Percentiles rank a stretch among this genome's conserved stretches.
Conservation (phyloP, 1,284 basidiomycete genomes). For the Apiotrichum siamense region DNA sequence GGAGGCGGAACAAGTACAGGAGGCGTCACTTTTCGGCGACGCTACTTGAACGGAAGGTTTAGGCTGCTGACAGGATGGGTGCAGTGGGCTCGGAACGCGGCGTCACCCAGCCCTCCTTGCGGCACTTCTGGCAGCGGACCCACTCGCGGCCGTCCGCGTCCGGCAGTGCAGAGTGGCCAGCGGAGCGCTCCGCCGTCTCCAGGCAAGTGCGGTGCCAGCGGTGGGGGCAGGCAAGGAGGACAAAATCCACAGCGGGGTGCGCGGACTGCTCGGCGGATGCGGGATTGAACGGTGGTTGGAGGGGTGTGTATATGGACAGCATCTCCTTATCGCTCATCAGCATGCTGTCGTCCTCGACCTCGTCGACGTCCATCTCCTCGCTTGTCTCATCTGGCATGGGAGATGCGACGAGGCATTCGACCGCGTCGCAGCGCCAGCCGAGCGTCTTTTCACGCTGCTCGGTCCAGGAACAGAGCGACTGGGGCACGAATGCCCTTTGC, state of each 20-base stretch:
- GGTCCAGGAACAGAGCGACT: constrained; percentile 36
- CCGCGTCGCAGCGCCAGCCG: constrained; percentile 42
- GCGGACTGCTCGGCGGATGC: neutral
- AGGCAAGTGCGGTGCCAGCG: constrained; percentile 37
- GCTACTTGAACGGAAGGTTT: neutral
- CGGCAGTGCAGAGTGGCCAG: constrained; percentile 15
- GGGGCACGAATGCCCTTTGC: constrained; percentile 8
- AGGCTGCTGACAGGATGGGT: neutral
- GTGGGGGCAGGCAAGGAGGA: constrained; percentile 31
- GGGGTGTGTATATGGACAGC: constrained; percentile 28
- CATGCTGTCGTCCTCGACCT: constrained; percentile 2
- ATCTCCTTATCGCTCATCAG: constrained; percentile 25
- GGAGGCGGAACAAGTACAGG: no score
- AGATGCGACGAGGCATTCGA: constrained; percentile 31
- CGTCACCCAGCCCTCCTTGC: constrained; percentile 37
- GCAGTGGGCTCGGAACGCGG: neutral
- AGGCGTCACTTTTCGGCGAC: no score
- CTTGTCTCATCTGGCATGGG: constrained; percentile 16
- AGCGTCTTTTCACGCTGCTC: constrained; percentile 30
- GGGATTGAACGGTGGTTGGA: constrained; percentile 15
- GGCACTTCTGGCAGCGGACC: constrained; percentile 36
- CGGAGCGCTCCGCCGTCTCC: constrained; percentile 27
- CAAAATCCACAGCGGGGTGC: constrained; percentile 11
- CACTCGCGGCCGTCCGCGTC: constrained; percentile 24
- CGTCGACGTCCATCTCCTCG: constrained; percentile 15